A percentile compares a stretch with the other conserved stretches of the same genome.
Evolutionary conservation across 768 basidiomycete genomes (phyloP).

Genomic region (Boletellus ananas): DNA sequence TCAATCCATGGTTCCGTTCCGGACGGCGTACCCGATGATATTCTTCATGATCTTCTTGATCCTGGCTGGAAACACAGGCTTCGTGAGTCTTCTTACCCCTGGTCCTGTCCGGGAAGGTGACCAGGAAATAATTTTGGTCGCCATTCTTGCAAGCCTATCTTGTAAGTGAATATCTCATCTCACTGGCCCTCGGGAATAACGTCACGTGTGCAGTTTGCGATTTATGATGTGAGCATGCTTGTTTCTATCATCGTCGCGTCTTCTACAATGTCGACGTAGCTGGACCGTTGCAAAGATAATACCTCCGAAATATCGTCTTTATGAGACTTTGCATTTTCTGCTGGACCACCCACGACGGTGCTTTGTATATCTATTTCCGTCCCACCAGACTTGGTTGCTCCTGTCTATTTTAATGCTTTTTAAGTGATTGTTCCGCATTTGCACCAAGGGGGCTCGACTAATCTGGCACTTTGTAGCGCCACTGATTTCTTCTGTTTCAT

Average conservation of each 20-base stretch:
- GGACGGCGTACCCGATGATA: constrained; percentile 79
- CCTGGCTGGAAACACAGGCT: constrained; percentile 89
- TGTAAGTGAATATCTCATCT: constrained; percentile 50
- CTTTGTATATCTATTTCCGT: constrained; percentile 86
- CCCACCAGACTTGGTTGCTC: constrained; percentile 93
- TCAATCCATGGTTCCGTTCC: constrained; percentile 89
- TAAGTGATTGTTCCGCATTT: constrained; percentile 43
- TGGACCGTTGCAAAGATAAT: constrained; percentile 69
- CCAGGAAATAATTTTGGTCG: neutral
- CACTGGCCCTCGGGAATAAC: neutral
- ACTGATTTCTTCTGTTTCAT: constrained; percentile 91
- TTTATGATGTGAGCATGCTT: constrained; percentile 66
- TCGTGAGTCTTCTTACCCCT: constrained; percentile 54
- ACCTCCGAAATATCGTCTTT: constrained; percentile 51
- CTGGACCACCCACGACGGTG: constrained; percentile 93
- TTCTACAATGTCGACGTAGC: constrained; percentile 37
- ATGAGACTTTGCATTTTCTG: constrained; percentile 85
- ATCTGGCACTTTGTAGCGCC: constrained; percentile 37
- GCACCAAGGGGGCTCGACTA: neutral
- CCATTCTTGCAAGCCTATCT: constrained; percentile 59
- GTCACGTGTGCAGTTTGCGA: constrained; percentile 52
- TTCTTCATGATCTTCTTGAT: constrained; percentile 68
- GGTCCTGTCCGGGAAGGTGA: neutral
- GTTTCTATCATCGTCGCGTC: neutral
- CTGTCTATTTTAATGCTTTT: constrained; percentile 61